Conservation (phyloP, 768 basidiomycete genomes). For the Lentinula lateritia region DNA sequence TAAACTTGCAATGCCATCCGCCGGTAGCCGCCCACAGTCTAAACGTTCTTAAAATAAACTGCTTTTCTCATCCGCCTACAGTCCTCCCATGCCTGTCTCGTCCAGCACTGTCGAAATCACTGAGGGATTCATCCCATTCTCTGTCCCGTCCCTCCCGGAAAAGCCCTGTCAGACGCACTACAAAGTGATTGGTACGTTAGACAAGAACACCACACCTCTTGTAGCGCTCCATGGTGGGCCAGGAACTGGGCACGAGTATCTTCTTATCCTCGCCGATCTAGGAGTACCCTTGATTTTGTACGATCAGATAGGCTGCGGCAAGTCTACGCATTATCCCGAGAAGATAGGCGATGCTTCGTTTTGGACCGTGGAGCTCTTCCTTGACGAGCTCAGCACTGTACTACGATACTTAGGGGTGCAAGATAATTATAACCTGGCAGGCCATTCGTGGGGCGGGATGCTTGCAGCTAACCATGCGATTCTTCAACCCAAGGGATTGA, state of each 20-base stretch:
- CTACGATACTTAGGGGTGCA: conserved; percentile 30
- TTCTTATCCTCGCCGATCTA: conserved; percentile 28
- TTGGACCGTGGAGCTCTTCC: conserved; percentile 34
- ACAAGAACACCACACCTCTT: conserved; percentile 24
- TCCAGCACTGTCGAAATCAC: conserved; percentile 8
- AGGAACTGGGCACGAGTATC: conserved; percentile 29
- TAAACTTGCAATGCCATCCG: background rate
- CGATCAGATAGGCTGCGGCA: conserved; percentile 39
- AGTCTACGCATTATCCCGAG: conserved; percentile 36
- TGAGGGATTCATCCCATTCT: conserved; percentile 23
- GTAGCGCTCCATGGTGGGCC: conserved; percentile 41
- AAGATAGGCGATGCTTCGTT: conserved; percentile 31
- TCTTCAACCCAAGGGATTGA: conserved; percentile 24
- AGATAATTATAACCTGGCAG: conserved; percentile 29
- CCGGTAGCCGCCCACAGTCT: background rate
- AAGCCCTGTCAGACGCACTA: conserved; percentile 35
- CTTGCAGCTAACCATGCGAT: conserved; percentile 22
- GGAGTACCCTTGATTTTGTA: conserved; percentile 37
- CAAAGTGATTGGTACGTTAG: conserved; percentile 30
- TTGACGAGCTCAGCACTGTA: conserved; percentile 32
- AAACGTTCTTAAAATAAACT: background rate
- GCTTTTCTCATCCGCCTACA: background rate
- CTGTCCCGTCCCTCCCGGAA: conserved; percentile 17
- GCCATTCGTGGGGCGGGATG: conserved; percentile 45
- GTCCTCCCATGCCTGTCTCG: background rate